Conservation (phyloP, 306 rosid genomes). For the Rosa persica region DNA sequence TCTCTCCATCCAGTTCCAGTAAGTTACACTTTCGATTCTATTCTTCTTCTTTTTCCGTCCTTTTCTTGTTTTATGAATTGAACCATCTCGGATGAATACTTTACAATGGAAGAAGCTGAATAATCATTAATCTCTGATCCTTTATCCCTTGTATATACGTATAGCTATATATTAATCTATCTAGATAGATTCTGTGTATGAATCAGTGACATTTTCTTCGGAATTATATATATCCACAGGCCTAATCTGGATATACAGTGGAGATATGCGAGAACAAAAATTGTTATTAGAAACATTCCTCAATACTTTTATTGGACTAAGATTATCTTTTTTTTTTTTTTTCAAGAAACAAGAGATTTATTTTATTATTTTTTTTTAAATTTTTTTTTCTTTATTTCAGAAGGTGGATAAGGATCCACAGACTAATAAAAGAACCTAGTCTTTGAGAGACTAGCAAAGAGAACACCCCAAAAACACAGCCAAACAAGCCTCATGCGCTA, state of each 20-base stretch:
- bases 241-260: neutral
- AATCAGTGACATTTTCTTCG: neutral
- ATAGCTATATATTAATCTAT: neutral
- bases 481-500: neutral
- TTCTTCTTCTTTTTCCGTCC: neutral
- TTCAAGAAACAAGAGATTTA: neutral
- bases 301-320: neutral
- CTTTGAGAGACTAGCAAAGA: neutral
- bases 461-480: neutral
- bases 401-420: neutral
- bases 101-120: constrained; percentile 12
- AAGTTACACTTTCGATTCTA: constrained; percentile 24
- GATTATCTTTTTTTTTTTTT: neutral
- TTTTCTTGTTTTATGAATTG: neutral
- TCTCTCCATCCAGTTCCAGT: constrained; percentile 69
- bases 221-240: neutral
- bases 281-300: neutral
- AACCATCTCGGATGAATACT: constrained; percentile 12
- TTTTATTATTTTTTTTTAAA: neutral
- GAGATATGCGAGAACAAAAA: neutral
- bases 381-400: neutral
- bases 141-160: neutral
- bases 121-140: neutral
- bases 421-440: neutral
- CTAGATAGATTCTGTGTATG: neutral